Conservation (phyloP, 192 early-diverging fungal species). For the Phycomyces nitens region DNA sequence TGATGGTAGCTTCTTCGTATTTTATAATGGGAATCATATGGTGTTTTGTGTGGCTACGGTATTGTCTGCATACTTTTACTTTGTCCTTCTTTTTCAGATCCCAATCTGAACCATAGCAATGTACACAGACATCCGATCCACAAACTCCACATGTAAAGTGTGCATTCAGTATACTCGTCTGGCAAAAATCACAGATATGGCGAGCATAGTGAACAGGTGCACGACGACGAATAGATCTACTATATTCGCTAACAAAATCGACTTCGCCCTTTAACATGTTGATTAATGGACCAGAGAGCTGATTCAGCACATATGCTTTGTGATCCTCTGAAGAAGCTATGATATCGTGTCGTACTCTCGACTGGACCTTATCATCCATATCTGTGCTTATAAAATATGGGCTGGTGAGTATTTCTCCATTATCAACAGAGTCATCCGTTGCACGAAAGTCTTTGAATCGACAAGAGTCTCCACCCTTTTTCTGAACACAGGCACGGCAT, state of each 20-base stretch:
- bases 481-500: not conserved
- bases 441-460: constrained; percentile 1
- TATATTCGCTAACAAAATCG: not conserved
- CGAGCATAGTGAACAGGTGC: not conserved
- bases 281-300: not conserved
- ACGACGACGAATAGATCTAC: not conserved
- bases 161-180: not conserved
- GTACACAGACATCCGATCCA: not conserved
- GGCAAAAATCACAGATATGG: not conserved
- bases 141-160: not conserved
- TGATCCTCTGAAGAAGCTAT: not conserved
- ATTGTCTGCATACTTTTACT: not conserved
- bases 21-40: not conserved
- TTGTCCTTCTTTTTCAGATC: not conserved
- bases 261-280: not conserved
- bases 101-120: not conserved
- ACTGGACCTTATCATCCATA: not conserved
- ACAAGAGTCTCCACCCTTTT: not conserved
- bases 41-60: not conserved
- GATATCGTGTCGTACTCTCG: not conserved
- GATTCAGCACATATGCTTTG: not conserved
- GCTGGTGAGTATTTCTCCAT: not conserved
- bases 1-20: not conserved
- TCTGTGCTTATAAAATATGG: not conserved
- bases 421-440: not conserved